Evolutionary conservation across 73 alveolate species (phyloP), one percentile per base, ranked within the genome.

Genomic region (Urostyla sp.): DNA sequence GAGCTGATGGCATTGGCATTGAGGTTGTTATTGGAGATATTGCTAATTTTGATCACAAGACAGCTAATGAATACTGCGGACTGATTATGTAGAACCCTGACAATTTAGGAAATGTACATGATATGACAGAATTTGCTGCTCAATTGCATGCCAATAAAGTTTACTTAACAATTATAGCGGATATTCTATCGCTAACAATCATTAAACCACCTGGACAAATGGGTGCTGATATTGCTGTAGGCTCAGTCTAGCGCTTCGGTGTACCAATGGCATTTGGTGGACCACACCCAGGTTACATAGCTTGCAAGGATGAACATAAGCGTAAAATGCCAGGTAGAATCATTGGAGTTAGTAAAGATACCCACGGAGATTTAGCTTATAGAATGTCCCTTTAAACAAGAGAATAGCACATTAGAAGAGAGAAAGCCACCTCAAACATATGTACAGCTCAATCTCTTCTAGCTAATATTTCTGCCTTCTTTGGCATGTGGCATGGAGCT

Each of bases 221-320:
- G 94, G 98, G 98, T 0, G 99, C 98, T 26, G 97, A 94, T 83
- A 92, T 89, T 48, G 92, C 94, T 44, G 82, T 85, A 66, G 99
- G 99, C 40, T 69, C 91, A 49, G 80, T 94, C 53, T 95, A 95
- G 79, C 91, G 99, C 72, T 92, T 94, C 58, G 99, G 98, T 15
- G 94, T 89, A 0, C 98, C 97, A 5, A 88, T 94, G 97, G 97
- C 98, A 66, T 95, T 72, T 61, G 99, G 99, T n/a, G 99, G 99
- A 32, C 99, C 99, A 7, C 95, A 92, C 51, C 98, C 99, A 0
- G 99, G 98, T 27, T 95, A 81, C 92, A 53, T 95, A 89, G 95
- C 98, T 20, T 77, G 91, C 52, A 84, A 69, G 67, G 91, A 92
- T 82, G 92, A 92, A 63, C 77, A 77, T 60, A 94, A 86, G 69